Evolutionary conservation across 345 rosid genomes (phyloP), one percentile per base, ranked within the genome.

Genomic region (Nasturtium officinale): DNA sequence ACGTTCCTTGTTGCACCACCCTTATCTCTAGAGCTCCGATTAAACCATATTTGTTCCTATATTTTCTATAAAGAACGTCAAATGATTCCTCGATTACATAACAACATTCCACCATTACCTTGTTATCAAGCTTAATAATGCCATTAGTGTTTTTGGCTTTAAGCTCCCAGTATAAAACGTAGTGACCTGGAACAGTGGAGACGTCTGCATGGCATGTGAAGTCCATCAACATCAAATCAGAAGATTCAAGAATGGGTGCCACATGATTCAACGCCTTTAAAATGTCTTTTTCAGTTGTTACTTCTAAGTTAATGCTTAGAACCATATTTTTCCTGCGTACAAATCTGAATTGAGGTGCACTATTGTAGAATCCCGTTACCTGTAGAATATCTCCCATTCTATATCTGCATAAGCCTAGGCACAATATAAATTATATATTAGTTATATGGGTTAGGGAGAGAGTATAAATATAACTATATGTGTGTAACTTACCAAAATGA

Each of bases 81-180:
- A 90, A 65, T 3, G 82, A 78, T 67, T 86, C 88, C 69, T 90
- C 96, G 3, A 90, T 65, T 7, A 38, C 66, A 3, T 40, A 79
- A 55, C 91, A 88, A 67, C 96, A 86, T 62, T 85, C 56, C 69
- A 80, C 88, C 88, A 90, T 73, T n/a, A 81, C 30, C 3, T 38
- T 53, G 1, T 63, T 33, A 46, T 83, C 80, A 23, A 82, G 80
- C 15, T 82, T 70, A 5, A 35, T 47, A 15, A 65, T 32, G 13
- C 20, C 64, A 2, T 54, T 56, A 7, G 10, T 38, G 33, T 23
- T 75, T 72, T 64, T 82, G 37, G 52, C 30, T 56, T 81, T 85
- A n/a, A 90, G 85, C 56, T 90, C 91, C 91, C 91, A 90, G 1
- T 48, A 83, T 76, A 10, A 82, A 12, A 89, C 88, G 16, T 87